Evolutionary conservation across 2,329 filamentous ascomycete genomes (phyloP).

Genomic region (Phialemonium atrogriseum): DNA sequence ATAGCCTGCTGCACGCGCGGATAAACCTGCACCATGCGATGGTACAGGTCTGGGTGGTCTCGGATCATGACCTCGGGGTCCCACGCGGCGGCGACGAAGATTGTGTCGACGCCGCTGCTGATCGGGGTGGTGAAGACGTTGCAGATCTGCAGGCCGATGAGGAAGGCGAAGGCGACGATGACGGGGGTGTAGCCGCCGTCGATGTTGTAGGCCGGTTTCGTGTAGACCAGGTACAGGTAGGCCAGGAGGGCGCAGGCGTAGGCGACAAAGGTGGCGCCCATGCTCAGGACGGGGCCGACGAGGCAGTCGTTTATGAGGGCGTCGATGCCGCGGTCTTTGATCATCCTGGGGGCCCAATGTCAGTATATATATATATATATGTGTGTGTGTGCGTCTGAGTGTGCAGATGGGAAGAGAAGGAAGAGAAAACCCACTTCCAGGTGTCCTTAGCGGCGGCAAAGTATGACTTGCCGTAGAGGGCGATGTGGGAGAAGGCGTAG

Average conservation of each 20-base stretch:
- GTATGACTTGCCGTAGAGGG: slow-evolving; percentile 85
- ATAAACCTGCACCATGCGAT: slow-evolving; percentile 71
- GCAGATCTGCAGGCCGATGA: slow-evolving; percentile 84
- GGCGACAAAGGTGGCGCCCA: slow-evolving; percentile 75
- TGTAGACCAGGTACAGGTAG: slow-evolving; percentile 81
- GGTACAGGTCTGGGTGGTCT: slow-evolving; percentile 76
- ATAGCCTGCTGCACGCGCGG: slow-evolving; percentile 76
- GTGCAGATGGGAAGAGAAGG: not conserved
- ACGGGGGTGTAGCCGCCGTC: slow-evolving; percentile 63
- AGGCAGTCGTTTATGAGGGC: slow-evolving; percentile 85
- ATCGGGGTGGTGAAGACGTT: slow-evolving; percentile 86
- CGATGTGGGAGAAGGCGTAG: slow-evolving; percentile 89
- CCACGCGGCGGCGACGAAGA: slow-evolving; percentile 73
- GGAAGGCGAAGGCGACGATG: slow-evolving; percentile 75
- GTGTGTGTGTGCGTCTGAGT: too few relatives aligned
- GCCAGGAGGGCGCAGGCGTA: slow-evolving; percentile 75
- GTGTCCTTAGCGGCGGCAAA: slow-evolving; percentile 81
- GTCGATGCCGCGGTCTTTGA: slow-evolving; percentile 85
- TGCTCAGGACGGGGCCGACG: slow-evolving; percentile 63
- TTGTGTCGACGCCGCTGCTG: slow-evolving; percentile 80
- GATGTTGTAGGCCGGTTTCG: slow-evolving; percentile 68
- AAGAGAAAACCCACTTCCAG: slow-evolving; percentile 48
- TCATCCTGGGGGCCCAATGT: slow-evolving; percentile 47
- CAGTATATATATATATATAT: too few relatives aligned
- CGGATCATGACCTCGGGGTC: slow-evolving; percentile 66